Base-by-base conservation (phyloP, 805 yeast genomes). In the Kuraishia hungarica region DNA sequence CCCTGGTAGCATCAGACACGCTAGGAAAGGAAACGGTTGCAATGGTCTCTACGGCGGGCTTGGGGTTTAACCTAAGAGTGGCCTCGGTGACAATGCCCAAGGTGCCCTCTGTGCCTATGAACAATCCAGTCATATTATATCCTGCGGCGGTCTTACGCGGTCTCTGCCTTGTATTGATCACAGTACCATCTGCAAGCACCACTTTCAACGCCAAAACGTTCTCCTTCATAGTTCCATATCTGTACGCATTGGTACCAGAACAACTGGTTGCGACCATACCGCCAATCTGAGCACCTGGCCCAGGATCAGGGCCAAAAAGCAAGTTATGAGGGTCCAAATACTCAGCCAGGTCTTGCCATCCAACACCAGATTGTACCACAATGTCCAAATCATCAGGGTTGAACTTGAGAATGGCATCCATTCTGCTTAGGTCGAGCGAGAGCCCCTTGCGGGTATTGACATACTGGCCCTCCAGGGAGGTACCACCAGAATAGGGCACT, bases 141-240 rank as follows among this genome's bases (percentile, higher is more conserved):
- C 96, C 96, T 7, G 94, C 92, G 58, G 88, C 77, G 1, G 91
- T 80, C 62, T 87, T 87, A 62, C 88, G 77, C 2, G 94, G 92
- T 64, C 94, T 75, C 60, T 79, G 81, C 57, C 81, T 81, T 1
- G 96, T 88, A 69, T 85, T 87, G 52, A 87, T 73, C 39, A 88
- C 72, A 0, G 91, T 83, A 1, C 96, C 96, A 67, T 87, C 96
- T 13, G 94, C 88, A 50, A 87, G 69, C 8, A 88, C 94, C 23
- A 87, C 88, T 1, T 89, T 87, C 56, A 87, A 65, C 55, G 79
- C 80, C 26, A 87, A 65, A 1, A 86, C 82, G 65, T 86, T 83
- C 66, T 87, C 91, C 64, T 84, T 81, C 83, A 87, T 86, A n/a
- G 93, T 88, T 20, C 96, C 96, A 61, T 86, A 87, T 51, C 89